Percentiles rank a stretch among this genome's conserved stretches.
Conservation (phyloP, 2,329 filamentous ascomycete species). For the Neocucurbitaria cava region DNA sequence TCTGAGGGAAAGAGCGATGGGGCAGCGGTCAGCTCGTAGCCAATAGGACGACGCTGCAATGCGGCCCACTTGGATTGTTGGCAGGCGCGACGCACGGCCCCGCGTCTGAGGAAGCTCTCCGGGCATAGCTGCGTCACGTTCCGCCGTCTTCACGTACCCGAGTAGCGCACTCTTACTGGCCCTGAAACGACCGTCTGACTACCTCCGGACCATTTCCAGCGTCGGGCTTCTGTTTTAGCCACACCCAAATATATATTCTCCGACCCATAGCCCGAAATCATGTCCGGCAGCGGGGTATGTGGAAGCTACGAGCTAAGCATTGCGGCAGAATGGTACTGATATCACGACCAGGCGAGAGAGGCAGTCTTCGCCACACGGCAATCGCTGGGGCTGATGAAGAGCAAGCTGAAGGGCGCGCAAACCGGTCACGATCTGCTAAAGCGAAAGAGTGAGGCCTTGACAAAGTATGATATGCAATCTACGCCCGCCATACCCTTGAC, state of each 20-base stretch:
- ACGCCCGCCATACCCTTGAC: conserved; percentile 7
- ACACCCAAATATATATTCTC: background rate
- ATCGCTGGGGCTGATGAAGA: conserved; percentile 95
- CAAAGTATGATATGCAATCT: conserved; percentile 70
- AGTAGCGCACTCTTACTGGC: conserved; percentile 10
- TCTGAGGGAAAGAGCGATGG: conserved; percentile 19
- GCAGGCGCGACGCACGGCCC: conserved; percentile 24
- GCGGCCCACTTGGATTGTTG: conserved; percentile 17
- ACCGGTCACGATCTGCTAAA: conserved; percentile 92
- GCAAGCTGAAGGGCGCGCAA: conserved; percentile 84
- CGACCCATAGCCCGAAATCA: conserved; percentile 40
- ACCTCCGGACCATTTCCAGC: conserved; percentile 3
- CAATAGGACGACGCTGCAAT: conserved; percentile 10
- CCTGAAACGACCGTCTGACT: conserved; percentile 7
- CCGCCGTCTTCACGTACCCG: conserved; percentile 10
- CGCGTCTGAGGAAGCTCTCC: conserved; percentile 17
- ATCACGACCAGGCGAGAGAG: conserved; percentile 77
- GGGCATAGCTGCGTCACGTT: conserved; percentile 29
- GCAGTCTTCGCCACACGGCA: conserved; percentile 97
- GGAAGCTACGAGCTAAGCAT: conserved; percentile 23
- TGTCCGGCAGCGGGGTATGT: conserved; percentile 63
- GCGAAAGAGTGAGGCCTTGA: conserved; percentile 96
- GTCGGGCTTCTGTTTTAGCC: conserved; percentile 3
- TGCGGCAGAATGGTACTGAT: conserved; percentile 32
- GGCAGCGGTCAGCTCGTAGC: conserved; percentile 15